phyloP scores from a whole-genome alignment of 495 filamentous ascomycete genomes.

The Hypoxylon rickii region DNA sequence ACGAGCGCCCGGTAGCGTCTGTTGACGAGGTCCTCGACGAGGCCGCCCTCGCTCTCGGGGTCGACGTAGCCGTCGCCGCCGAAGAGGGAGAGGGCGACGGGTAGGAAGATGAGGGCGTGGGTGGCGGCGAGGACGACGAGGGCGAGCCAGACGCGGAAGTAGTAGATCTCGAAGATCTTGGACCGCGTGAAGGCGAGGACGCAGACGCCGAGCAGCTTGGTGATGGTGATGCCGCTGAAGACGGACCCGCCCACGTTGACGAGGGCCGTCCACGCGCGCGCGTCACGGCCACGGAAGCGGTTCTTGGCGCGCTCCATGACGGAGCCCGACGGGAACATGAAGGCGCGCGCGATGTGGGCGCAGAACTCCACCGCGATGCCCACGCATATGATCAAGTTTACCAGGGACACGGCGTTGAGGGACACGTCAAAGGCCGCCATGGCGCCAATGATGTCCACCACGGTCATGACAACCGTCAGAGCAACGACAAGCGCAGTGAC shows the following conservation, averaged over 20 bases:
- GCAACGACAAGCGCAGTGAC: slow-evolving; percentile 82
- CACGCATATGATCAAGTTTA: slow-evolving; percentile 95
- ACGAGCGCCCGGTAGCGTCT: slow-evolving; percentile 51
- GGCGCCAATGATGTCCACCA: slow-evolving; percentile 90
- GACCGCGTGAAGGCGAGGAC: slow-evolving; percentile 93
- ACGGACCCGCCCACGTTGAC: slow-evolving; percentile 93
- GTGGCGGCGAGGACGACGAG: slow-evolving; percentile 86
- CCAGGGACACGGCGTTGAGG: slow-evolving; percentile 95
- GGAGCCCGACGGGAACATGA: slow-evolving; percentile 82
- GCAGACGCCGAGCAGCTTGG: slow-evolving; percentile 88
- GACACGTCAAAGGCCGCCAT: slow-evolving; percentile 90
- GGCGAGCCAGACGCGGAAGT: slow-evolving; percentile 94
- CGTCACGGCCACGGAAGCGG: slow-evolving; percentile 74
- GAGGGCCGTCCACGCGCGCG: slow-evolving; percentile 86
- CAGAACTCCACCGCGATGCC: slow-evolving; percentile 97
- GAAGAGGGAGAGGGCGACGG: slow-evolving; percentile 83
- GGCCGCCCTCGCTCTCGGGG: slow-evolving; percentile 77
- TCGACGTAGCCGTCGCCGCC: slow-evolving; percentile 90
- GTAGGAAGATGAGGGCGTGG: slow-evolving; percentile 89
- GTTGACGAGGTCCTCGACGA: slow-evolving; percentile 78
- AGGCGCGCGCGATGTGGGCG: slow-evolving; percentile 93
- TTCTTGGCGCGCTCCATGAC: slow-evolving; percentile 76
- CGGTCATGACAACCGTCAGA: slow-evolving; percentile 84
- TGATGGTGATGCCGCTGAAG: slow-evolving; percentile 94
- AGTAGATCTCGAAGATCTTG: slow-evolving; percentile 99